Percentiles rank a stretch among this genome's conserved stretches.
Evolutionary conservation across 2,329 filamentous ascomycete species (phyloP).

Genomic region (Phaeophleospora eucalypticola): DNA sequence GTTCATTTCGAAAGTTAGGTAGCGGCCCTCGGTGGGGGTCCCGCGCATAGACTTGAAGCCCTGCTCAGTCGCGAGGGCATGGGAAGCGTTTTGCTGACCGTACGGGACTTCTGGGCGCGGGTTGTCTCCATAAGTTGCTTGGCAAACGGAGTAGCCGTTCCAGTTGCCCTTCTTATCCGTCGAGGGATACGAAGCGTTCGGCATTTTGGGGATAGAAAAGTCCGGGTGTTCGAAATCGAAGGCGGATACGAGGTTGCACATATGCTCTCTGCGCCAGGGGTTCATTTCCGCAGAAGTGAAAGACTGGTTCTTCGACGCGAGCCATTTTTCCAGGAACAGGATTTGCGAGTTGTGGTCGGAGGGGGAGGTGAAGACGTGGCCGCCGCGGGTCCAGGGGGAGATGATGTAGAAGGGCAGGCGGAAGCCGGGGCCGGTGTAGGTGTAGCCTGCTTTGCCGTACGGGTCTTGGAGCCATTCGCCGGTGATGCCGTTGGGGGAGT

Average conservation of each 20-base stretch:
- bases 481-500: conserved; percentile 49
- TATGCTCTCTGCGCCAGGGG: conserved; percentile 45
- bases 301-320: conserved; percentile 42
- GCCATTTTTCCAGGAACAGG: conserved; percentile 52
- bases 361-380: conserved; percentile 52
- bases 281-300: conserved; percentile 43
- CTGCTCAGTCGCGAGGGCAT: conserved; percentile 45
- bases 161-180: conserved; percentile 42
- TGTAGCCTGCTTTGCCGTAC: conserved; percentile 39
- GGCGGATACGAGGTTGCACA: conserved; percentile 48
- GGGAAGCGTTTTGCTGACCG: conserved; percentile 37
- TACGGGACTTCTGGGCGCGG: conserved; percentile 48
- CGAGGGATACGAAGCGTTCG: conserved; percentile 42
- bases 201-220: conserved; percentile 46
- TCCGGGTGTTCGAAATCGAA: conserved; percentile 48
- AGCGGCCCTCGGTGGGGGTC: conserved; percentile 52
- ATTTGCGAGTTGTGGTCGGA: conserved; percentile 55
- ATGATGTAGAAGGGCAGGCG: conserved; percentile 54
- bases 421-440: conserved; percentile 45
- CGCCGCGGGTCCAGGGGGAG: conserved; percentile 53
- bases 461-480: conserved; percentile 53
- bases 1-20: conserved; percentile 48
- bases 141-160: conserved; percentile 45
- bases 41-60: conserved; percentile 54
- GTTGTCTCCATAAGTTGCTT: conserved; percentile 34